A percentile compares a stretch with the other conserved stretches of the same genome.
These are phyloP conservation scores for Cyberlindnera galapagoensis DNA, from an alignment of 805 yeast species.

Conservation along the genomic window DNA sequence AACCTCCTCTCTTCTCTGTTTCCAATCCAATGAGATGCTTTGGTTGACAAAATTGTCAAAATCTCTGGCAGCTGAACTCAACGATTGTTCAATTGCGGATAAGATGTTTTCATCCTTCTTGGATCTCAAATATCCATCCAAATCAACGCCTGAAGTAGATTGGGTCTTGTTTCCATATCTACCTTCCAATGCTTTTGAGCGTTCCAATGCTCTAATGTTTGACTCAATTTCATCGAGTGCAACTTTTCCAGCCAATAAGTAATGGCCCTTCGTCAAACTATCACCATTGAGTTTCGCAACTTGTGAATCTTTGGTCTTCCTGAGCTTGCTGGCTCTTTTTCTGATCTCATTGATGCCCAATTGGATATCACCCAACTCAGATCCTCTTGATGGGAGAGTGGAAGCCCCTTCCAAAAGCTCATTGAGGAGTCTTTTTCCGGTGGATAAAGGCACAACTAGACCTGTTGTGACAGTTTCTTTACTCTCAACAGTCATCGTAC, in stretches of 20 bases:
- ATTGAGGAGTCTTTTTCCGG: conserved; percentile 36
- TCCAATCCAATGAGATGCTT: conserved; percentile 80
- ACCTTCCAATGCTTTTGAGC: conserved; percentile 24
- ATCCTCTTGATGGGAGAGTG: conserved; percentile 58
- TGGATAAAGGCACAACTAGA: conserved; percentile 9
- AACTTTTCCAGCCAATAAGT: conserved; percentile 84
- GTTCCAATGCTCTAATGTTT: conserved; percentile 39
- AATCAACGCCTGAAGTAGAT: conserved; percentile 29
- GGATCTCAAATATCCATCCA: conserved; percentile 56
- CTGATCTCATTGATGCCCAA: conserved; percentile 75
- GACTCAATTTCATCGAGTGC: conserved; percentile 76
- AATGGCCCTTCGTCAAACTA: conserved; percentile 67
- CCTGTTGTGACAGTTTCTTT: too few species aligned
- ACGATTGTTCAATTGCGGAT: conserved; percentile 74
- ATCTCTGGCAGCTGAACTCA: conserved; percentile 68
- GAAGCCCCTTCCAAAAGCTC: conserved; percentile 75
- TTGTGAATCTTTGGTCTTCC: conserved; percentile 41
- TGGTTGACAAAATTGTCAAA: conserved; percentile 73
- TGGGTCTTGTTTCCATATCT: conserved; percentile 17
- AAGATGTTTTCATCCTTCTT: conserved; percentile 80
- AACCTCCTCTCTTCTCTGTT: conserved; percentile 64
- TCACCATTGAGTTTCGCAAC: conserved; percentile 30
- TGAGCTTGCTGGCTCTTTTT: conserved; percentile 52
- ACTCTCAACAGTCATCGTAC: too few species aligned
- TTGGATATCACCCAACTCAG: conserved; percentile 75